Evolutionary conservation across 108 stramenopile genomes (phyloP).

Genomic region (Heterococcus sp.): DNA sequence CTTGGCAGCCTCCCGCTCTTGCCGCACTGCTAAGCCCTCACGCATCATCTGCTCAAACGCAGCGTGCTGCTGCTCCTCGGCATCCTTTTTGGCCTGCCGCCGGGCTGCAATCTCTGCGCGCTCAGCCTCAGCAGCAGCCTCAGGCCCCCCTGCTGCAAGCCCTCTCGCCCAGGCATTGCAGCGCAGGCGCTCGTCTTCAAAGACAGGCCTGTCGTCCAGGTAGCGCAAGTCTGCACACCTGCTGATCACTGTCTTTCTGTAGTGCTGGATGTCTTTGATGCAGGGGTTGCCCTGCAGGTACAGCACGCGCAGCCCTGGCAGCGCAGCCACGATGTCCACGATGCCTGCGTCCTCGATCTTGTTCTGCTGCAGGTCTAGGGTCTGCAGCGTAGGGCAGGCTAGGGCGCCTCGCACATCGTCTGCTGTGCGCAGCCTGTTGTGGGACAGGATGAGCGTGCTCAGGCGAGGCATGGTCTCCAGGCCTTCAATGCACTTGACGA

Average conservation of each 20-base stretch:
- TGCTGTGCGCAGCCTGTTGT: slow-evolving; percentile 56
- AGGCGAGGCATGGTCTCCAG: slow-evolving; percentile 37
- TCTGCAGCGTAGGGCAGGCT: slow-evolving; percentile 40
- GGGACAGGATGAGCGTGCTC: slow-evolving; percentile 54
- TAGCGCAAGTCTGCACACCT: slow-evolving; percentile 54
- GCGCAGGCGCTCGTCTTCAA: slow-evolving; percentile 67
- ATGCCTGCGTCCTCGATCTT: slow-evolving; percentile 60
- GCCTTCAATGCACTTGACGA: slow-evolving; percentile 44
- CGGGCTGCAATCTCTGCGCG: slow-evolving; percentile 53
- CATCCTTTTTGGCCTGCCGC: slow-evolving; percentile 52
- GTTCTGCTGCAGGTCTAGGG: slow-evolving; percentile 70
- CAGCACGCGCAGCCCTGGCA: slow-evolving; percentile 66
- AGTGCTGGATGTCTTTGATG: slow-evolving; percentile 66
- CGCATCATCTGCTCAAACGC: slow-evolving; percentile 52
- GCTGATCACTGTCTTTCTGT: slow-evolving; percentile 65
- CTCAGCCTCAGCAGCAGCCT: slow-evolving; percentile 55
- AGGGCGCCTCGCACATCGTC: slow-evolving; percentile 53
- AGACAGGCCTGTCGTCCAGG: slow-evolving; percentile 71
- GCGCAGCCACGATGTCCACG: slow-evolving; percentile 51
- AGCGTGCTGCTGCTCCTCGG: slow-evolving; percentile 48
- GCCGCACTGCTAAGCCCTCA: slow-evolving; percentile 24
- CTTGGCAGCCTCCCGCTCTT: no score
- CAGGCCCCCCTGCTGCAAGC: slow-evolving; percentile 47
- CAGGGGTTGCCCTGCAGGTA: slow-evolving; percentile 71
- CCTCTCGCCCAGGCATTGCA: slow-evolving; percentile 67